These are phyloP conservation scores for Pyrrhoderma noxium DNA, from an alignment of 1,284 basidiomycete species.

Conservation along the genomic window DNA sequence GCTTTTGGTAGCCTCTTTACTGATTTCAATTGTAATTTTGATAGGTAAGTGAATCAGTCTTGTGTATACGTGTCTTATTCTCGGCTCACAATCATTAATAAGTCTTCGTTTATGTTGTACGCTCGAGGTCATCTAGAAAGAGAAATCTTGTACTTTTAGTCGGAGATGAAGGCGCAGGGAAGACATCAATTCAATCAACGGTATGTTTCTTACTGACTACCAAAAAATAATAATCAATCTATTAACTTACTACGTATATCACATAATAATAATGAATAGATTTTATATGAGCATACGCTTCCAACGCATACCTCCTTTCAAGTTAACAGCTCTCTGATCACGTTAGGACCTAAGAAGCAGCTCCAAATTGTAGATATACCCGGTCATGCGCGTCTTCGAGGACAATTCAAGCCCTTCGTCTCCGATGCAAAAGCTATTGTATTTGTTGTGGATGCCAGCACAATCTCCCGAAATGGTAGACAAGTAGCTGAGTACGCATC, in stretches of 20 bases:
- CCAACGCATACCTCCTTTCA: conserved; percentile 71
- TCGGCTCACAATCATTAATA: background rate
- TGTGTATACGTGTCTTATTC: background rate
- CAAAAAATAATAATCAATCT: too few relatives aligned
- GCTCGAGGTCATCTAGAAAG: conserved; percentile 37
- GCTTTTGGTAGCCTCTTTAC: conserved; percentile 26
- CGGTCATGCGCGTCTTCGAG: conserved; percentile 68
- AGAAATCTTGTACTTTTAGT: conserved; percentile 58
- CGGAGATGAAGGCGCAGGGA: conserved; percentile 66
- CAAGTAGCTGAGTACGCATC: conserved; percentile 68
- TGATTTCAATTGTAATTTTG: conserved; percentile 26
- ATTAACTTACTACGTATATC: conserved; percentile 6
- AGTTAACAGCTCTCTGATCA: conserved; percentile 47
- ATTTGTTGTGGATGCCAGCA: conserved; percentile 72
- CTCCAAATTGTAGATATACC: conserved; percentile 64
- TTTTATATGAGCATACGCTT: conserved; percentile 54
- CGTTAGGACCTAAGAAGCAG: conserved; percentile 29
- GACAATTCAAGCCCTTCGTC: conserved; percentile 61
- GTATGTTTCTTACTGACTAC: conserved; percentile 31
- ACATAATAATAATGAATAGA: conserved; percentile 31
- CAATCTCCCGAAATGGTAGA: conserved; percentile 62
- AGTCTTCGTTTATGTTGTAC: conserved; percentile 33
- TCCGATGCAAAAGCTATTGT: conserved; percentile 52
- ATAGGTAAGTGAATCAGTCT: conserved; percentile 13
- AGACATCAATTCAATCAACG: conserved; percentile 59